Conservation (phyloP, 768 basidiomycete genomes). For the Termitomyces sp. region DNA sequence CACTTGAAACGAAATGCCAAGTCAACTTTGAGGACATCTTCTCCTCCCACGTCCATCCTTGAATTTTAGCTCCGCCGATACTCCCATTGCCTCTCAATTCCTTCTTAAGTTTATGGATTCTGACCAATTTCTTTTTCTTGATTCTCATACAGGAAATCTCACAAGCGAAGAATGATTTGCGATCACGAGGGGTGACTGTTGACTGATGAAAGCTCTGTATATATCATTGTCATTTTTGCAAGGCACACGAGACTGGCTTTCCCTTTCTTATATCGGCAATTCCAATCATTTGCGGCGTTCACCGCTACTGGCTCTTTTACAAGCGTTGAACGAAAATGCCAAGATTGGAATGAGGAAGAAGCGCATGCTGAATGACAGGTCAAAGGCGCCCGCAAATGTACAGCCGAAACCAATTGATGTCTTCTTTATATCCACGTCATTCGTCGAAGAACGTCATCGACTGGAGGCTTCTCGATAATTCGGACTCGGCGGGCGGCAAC, state of each 20-base stretch:
- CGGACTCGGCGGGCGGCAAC: background rate
- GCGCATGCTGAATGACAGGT: background rate
- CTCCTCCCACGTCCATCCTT: constrained; percentile 1
- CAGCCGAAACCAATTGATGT: background rate
- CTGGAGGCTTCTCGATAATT: background rate
- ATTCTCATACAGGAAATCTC: constrained; percentile 49
- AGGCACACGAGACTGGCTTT: background rate
- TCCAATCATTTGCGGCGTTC: background rate
- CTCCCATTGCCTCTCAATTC: background rate
- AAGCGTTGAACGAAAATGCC: background rate
- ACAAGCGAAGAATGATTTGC: constrained; percentile 46
- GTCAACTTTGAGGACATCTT: background rate
- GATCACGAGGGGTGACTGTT: constrained; percentile 54
- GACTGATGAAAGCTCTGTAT: constrained; percentile 30
- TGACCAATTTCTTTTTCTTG: constrained; percentile 4
- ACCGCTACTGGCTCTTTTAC: background rate
- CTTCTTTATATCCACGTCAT: background rate
- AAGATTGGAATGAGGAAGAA: background rate
- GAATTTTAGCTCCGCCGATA: constrained; percentile 2
- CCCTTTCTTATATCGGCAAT: background rate
- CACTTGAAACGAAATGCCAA: background rate
- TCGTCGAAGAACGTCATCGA: background rate
- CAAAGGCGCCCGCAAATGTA: background rate
- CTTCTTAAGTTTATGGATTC: background rate
- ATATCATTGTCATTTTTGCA: background rate